Evolutionary conservation across 2,329 filamentous ascomycete species (phyloP).

Genomic region (Ceratocystis variospora): DNA sequence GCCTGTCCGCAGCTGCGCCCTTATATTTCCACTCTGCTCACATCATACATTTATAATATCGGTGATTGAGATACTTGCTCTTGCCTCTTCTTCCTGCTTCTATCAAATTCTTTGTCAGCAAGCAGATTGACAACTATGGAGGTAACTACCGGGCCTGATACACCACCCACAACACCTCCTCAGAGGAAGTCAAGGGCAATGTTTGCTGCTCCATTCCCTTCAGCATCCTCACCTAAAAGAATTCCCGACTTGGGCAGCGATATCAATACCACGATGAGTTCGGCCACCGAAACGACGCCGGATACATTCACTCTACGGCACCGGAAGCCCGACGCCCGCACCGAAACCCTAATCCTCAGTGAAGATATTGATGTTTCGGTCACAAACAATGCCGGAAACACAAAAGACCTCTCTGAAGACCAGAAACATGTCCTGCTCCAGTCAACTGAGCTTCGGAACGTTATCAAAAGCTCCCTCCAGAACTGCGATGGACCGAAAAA

Average conservation of each 20-base stretch:
- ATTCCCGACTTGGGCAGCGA: neutral
- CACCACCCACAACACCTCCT: constrained; percentile 14
- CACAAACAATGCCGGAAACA: constrained; percentile 17
- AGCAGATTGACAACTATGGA: constrained; percentile 4
- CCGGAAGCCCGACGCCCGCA: constrained; percentile 4
- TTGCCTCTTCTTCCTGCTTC: neutral
- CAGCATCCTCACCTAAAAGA: neutral
- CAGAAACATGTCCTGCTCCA: constrained; percentile 14
- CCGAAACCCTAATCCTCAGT: constrained; percentile 17
- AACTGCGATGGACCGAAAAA: constrained; percentile 3
- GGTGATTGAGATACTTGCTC: neutral
- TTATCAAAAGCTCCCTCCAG: constrained; percentile 11
- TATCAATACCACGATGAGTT: neutral
- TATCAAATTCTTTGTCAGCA: neutral
- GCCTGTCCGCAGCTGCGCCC: neutral
- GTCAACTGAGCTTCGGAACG: constrained; percentile 13
- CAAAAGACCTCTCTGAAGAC: constrained; percentile 22
- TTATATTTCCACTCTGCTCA: neutral
- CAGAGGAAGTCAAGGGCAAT: constrained; percentile 5
- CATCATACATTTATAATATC: neutral
- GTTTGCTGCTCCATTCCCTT: constrained; percentile 14
- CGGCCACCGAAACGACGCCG: neutral
- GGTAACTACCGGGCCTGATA: constrained; percentile 5
- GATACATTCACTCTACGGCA: neutral
- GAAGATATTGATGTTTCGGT: constrained; percentile 19